Base-by-base conservation (phyloP, 140 eudicot genomes). In the Ambrosia hybrid region DNA sequence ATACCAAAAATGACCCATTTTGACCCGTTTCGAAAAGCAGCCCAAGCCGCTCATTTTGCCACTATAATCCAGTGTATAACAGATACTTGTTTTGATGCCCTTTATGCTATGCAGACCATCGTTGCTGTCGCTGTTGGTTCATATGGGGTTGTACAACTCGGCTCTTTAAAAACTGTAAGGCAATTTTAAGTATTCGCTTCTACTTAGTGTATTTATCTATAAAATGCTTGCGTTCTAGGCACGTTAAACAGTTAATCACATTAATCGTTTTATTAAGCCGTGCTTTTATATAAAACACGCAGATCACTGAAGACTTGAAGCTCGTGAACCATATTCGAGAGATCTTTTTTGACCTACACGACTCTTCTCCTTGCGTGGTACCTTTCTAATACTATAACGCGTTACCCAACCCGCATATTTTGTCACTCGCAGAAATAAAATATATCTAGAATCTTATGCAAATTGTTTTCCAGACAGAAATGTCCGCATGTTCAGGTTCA, bases 111-210 rank as follows among this genome's bases (percentile, higher is more conserved):
- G 78, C 94, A 94, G 99, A 91, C 97, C 38, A 71, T 88, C 66
- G 88, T 79, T 70, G 86, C 82, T 72, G 88, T 84, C n/a, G 84
- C 91, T 71, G 90, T 90, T 71, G 76, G 80, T 74, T 91, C 97
- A 10, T 80, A 85, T 45, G 99, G 97, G 59, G 99, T 88, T 64
- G 74, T 94, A 77, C 96, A 90, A 75, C 92, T 94, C 57, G 99
- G 97, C 76, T 90, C 99, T 38, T 67, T 91, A 39, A 78, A 83
- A 67, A 78, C 77, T 0, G 99, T 94, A 86, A 81, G 92, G 30
- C 52, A 17, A 52, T 73, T 39, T 51, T 33, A 60, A 36, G n/a
- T 21, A 39, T 46, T 16, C 30, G 41, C 63, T 11, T 70, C 15
- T 5, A 53, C 12, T 17, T 6, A 17, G 9, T 41, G 45, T 65